Conservation (phyloP, 2,329 filamentous ascomycete genomes). For the Diaporthe amygdali region DNA sequence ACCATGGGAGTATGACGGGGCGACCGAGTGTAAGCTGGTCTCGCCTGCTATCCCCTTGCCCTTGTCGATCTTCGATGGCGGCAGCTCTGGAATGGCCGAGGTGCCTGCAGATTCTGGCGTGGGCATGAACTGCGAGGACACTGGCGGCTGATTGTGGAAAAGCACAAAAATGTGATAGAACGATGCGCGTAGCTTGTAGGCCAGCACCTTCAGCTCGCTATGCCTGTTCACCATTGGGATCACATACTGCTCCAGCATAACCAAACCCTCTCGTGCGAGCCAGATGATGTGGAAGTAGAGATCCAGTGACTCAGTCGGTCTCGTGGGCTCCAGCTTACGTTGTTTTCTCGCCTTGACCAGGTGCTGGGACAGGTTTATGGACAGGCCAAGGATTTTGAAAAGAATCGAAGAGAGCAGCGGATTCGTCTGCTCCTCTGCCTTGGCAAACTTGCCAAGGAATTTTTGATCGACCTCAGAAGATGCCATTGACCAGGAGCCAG, state of each 20-base stretch:
- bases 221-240: constrained; percentile 82
- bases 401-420: constrained; percentile 81
- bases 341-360: constrained; percentile 83
- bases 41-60: constrained; percentile 55
- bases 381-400: constrained; percentile 90
- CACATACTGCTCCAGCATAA: constrained; percentile 86
- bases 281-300: constrained; percentile 91
- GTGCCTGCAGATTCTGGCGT: constrained; percentile 50
- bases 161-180: constrained; percentile 97
- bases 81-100: constrained; percentile 34
- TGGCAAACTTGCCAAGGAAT: constrained; percentile 88
- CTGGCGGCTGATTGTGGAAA: constrained; percentile 88
- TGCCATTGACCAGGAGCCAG: constrained; percentile 68
- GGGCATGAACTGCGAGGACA: constrained; percentile 65
- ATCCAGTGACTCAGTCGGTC: constrained; percentile 79
- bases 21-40: not conserved
- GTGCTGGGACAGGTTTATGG: constrained; percentile 84
- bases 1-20: constrained; percentile 45
- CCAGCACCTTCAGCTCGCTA: constrained; percentile 85
- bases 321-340: constrained; percentile 79
- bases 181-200: constrained; percentile 89
- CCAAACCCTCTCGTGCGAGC: constrained; percentile 89
- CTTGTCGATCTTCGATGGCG: constrained; percentile 47
- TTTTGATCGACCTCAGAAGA: constrained; percentile 98
- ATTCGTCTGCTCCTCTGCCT: constrained; percentile 77